These are phyloP conservation scores for Ogataea chonburiensis DNA, from an alignment of 805 yeast species.

Conservation along the genomic window DNA sequence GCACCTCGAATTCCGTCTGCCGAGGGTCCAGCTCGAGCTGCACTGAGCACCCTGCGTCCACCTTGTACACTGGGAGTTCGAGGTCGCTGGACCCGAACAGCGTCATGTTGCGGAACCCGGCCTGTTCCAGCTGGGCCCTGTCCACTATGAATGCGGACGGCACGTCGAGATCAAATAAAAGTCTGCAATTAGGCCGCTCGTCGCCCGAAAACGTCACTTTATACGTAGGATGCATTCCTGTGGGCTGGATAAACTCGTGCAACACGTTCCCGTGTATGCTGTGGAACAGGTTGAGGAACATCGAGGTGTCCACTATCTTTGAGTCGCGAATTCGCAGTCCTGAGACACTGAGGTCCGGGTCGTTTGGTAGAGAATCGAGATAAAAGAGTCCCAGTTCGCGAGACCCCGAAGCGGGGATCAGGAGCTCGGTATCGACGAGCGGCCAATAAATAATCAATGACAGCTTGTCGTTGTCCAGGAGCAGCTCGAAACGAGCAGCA, in stretches of 20 bases:
- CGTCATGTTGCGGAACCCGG: conserved; percentile 10
- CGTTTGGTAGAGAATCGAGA: conserved; percentile 16
- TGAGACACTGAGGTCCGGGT: conserved; percentile 22
- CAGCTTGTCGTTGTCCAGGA: conserved; percentile 16
- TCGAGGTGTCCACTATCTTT: conserved; percentile 24
- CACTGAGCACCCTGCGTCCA: conserved; percentile 27
- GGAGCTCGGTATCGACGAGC: conserved; percentile 14
- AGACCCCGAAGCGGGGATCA: conserved; percentile 8
- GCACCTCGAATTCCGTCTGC: conserved; percentile 28
- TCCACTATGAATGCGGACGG: conserved; percentile 31
- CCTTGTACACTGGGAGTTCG: conserved; percentile 32
- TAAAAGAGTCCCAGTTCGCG: conserved; percentile 27
- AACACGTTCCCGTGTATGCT: conserved; percentile 13
- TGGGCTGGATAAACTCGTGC: conserved; percentile 20
- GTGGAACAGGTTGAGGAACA: conserved; percentile 25
- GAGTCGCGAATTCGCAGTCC: conserved; percentile 21
- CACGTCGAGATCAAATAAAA: conserved; percentile 25
- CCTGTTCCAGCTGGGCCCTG: conserved; percentile 25
- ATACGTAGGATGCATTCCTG: conserved; percentile 32
- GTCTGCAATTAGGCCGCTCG: conserved; percentile 19
- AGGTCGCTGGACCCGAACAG: conserved; percentile 28
- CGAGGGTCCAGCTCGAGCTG: conserved; percentile 21
- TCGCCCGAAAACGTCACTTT: conserved; percentile 11
- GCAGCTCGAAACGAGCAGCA: conserved; percentile 21
- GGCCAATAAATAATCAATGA: conserved; percentile 25